phyloP scores from a whole-genome alignment of 139 green algal genomes.

The Asterochloris erici region DNA sequence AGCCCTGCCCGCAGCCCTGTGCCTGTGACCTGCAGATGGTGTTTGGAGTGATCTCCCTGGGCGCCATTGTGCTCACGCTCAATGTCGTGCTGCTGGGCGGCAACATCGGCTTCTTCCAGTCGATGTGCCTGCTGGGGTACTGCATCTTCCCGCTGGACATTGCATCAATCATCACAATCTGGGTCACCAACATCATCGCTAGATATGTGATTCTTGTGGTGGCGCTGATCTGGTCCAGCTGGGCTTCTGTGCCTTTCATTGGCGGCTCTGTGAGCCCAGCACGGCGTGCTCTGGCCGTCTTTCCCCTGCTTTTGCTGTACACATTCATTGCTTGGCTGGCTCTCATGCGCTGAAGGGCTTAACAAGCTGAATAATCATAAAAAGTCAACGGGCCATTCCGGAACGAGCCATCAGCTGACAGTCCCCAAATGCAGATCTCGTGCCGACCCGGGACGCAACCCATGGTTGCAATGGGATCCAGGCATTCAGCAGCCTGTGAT shows the following conservation, averaged over 20 bases:
- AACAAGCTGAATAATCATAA: no score
- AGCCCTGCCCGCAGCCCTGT: neutral
- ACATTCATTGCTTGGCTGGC: constrained; percentile 77
- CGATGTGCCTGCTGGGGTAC: constrained; percentile 95
- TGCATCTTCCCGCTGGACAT: constrained; percentile 95
- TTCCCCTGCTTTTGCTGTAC: constrained; percentile 92
- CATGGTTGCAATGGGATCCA: no score
- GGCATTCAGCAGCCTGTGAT: no score
- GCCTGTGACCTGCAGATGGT: constrained; percentile 69
- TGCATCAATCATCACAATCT: constrained; percentile 68
- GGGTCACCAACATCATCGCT: constrained; percentile 23
- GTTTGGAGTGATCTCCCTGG: constrained; percentile 82
- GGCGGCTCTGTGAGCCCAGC: constrained; percentile 63
- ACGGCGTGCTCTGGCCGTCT: constrained; percentile 83
- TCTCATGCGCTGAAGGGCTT: constrained; percentile 56
- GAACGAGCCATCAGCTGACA: no score
- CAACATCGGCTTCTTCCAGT: constrained; percentile 97
- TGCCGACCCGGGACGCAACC: no score
- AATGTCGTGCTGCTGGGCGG: constrained; percentile 96
- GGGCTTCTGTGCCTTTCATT: constrained; percentile 90
- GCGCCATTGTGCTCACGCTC: constrained; percentile 89
- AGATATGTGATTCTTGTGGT: constrained; percentile 35
- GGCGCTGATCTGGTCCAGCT: constrained; percentile 72
- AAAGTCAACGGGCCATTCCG: no score
- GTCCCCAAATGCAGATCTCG: no score